A percentile compares a stretch with the other conserved stretches of the same genome.
Evolutionary conservation across 2,329 filamentous ascomycete genomes (phyloP).

Genomic region (Venturia asperata): DNA sequence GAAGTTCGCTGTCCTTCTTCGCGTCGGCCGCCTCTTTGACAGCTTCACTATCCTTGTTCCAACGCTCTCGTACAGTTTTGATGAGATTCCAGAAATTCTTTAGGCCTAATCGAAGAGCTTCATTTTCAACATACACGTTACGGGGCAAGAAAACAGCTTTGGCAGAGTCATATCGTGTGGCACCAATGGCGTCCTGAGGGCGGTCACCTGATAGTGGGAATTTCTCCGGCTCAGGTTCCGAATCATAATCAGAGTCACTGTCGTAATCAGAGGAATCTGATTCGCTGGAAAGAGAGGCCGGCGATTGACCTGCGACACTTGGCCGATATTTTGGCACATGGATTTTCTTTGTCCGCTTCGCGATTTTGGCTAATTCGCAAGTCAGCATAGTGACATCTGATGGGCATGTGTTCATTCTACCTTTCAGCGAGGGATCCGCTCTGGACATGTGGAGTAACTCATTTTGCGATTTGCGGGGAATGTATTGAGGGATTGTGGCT

Average conservation of each 20-base stretch:
- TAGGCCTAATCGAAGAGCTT: conserved; percentile 49
- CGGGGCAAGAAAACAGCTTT: conserved; percentile 55
- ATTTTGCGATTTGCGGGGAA: conserved; percentile 39
- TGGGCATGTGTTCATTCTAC: conserved; percentile 25
- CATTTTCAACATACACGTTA: conserved; percentile 42
- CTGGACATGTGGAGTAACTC: conserved; percentile 39
- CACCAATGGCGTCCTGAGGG: conserved; percentile 46
- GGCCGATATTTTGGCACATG: conserved; percentile 16
- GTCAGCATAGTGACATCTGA: conserved; percentile 21
- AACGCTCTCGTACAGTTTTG: conserved; percentile 53
- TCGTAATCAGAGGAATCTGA: conserved; percentile 40
- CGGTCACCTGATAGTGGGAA: conserved; percentile 49
- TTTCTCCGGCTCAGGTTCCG: conserved; percentile 47
- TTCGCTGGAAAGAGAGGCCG: conserved; percentile 27
- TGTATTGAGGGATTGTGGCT: conserved; percentile 29
- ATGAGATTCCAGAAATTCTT: conserved; percentile 53
- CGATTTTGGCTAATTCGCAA: conserved; percentile 27
- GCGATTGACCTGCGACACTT: conserved; percentile 16
- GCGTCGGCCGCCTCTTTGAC: conserved; percentile 53
- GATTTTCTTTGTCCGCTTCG: conserved; percentile 29
- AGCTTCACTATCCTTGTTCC: conserved; percentile 51
- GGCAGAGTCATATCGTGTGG: conserved; percentile 52
- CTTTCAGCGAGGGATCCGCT: conserved; percentile 36
- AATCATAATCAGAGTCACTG: conserved; percentile 43
- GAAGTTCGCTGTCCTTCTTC: conserved; percentile 47